Conservation (phyloP, 2,329 filamentous ascomycete species). For the Aspergillus tanneri region DNA sequence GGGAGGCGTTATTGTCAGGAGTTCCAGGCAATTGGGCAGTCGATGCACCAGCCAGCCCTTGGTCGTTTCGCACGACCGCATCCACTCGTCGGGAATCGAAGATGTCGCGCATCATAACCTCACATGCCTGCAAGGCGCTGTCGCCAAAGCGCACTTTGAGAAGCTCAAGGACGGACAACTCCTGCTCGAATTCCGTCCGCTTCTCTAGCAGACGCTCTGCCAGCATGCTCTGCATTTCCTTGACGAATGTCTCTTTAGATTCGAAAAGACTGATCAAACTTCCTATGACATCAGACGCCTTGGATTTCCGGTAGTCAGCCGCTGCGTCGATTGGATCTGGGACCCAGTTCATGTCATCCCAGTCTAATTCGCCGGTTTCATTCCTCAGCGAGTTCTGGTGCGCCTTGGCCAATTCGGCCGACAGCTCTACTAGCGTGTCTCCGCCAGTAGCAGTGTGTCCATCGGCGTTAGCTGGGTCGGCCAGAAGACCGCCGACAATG, state of each 20-base stretch:
- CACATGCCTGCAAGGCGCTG: conserved; percentile 80
- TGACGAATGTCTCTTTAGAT: conserved; percentile 87
- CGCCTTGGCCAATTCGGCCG: conserved; percentile 50
- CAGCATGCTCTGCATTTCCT: conserved; percentile 87
- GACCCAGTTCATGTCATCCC: conserved; percentile 89
- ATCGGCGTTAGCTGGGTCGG: conserved; percentile 50
- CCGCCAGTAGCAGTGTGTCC: conserved; percentile 26
- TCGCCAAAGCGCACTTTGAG: conserved; percentile 89
- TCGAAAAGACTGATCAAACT: conserved; percentile 87
- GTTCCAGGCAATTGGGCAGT: conserved; percentile 19
- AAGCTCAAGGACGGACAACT: conserved; percentile 77
- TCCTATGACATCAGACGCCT: conserved; percentile 85
- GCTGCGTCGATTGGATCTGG: conserved; percentile 92
- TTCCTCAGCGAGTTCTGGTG: conserved; percentile 45
- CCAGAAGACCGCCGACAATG: conserved; percentile 63
- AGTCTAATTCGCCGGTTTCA: conserved; percentile 71
- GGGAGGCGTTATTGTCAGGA: conserved; percentile 26
- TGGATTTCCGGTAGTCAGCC: conserved; percentile 85
- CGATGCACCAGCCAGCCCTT: conserved; percentile 38
- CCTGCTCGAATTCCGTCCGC: conserved; percentile 71
- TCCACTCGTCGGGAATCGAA: conserved; percentile 78
- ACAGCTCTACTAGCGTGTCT: conserved; percentile 53
- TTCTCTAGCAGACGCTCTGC: conserved; percentile 71
- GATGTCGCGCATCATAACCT: conserved; percentile 96
- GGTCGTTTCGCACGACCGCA: conserved; percentile 58